Conservation (phyloP, 73 alveolate species). For the Symbiodinium natans region DNA sequence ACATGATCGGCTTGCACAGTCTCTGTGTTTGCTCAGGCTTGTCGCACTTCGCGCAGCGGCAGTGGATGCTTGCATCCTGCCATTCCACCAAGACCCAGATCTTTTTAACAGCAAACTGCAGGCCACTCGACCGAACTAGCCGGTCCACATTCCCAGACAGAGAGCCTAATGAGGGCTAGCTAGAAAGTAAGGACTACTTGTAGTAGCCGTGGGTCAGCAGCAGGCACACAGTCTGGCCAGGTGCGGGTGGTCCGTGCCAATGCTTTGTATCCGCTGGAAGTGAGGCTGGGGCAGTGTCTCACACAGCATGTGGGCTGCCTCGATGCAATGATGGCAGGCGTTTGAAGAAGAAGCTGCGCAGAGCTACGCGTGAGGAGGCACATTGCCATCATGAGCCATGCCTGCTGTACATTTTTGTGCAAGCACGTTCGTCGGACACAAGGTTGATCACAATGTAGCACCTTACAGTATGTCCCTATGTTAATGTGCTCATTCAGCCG, state of each 20-base stretch:
- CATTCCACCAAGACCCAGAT: conserved; percentile 14
- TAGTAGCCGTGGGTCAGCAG: neutral
- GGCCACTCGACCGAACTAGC: neutral
- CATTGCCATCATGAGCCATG: too few relatives aligned
- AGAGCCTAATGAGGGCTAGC: too few relatives aligned
- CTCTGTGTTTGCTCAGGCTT: neutral
- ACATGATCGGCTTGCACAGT: neutral
- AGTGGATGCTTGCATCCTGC: conserved; percentile 46
- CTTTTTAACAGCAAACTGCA: conserved; percentile 39
- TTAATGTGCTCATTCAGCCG: too few relatives aligned
- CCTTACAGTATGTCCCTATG: too few relatives aligned
- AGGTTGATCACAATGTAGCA: too few relatives aligned
- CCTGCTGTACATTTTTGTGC: too few relatives aligned
- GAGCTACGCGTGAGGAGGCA: neutral
- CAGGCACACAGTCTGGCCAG: neutral
- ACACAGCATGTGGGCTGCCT: neutral
- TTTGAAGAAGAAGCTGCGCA: neutral
- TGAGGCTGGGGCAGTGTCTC: neutral
- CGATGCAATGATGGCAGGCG: neutral
- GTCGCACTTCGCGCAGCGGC: conserved; percentile 33
- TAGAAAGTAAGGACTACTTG: too few relatives aligned
- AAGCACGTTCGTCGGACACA: too few relatives aligned
- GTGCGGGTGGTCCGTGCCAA: conserved; percentile 91
- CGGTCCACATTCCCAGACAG: neutral
- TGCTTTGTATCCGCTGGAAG: conserved; percentile 58